These are phyloP conservation scores for Boletus fagicola DNA, from an alignment of 768 basidiomycete genomes.

Conservation along the genomic window DNA sequence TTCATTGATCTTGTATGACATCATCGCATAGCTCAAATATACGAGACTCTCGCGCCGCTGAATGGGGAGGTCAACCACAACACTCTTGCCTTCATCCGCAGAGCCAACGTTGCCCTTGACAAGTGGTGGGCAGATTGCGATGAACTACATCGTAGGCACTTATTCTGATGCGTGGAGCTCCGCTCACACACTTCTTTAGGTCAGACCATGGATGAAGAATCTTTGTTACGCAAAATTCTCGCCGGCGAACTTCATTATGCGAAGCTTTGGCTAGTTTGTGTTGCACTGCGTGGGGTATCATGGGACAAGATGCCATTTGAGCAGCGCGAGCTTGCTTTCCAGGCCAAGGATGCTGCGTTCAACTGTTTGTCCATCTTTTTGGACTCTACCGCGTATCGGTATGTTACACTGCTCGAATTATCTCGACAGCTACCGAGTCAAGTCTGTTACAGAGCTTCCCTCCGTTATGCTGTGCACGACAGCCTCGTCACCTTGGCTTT, in stretches of 20 bases:
- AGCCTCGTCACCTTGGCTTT: conserved; percentile 89
- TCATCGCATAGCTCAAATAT: conserved; percentile 72
- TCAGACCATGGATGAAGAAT: conserved; percentile 80
- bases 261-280: conserved; percentile 92
- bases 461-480: conserved; percentile 91
- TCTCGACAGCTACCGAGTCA: not conserved
- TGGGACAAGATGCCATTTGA: conserved; percentile 98
- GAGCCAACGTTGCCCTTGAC: conserved; percentile 82
- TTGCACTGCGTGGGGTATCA: conserved; percentile 84
- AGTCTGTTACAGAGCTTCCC: conserved; percentile 59
- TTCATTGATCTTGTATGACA: conserved; percentile 4
- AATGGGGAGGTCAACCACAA: conserved; percentile 85
- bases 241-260: conserved; percentile 89
- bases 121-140: conserved; percentile 93
- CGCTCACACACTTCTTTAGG: conserved; percentile 40
- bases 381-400: conserved; percentile 79
- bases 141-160: conserved; percentile 66
- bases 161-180: not conserved
- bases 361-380: conserved; percentile 84
- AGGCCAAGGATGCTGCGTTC: conserved; percentile 90
- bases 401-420: conserved; percentile 18
- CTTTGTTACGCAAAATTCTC: conserved; percentile 82
- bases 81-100: conserved; percentile 82
- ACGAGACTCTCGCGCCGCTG: conserved; percentile 82
- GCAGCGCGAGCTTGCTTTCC: conserved; percentile 91